Conservation (phyloP, 2,329 filamentous ascomycete species). For the Talaromyces sp. region DNA sequence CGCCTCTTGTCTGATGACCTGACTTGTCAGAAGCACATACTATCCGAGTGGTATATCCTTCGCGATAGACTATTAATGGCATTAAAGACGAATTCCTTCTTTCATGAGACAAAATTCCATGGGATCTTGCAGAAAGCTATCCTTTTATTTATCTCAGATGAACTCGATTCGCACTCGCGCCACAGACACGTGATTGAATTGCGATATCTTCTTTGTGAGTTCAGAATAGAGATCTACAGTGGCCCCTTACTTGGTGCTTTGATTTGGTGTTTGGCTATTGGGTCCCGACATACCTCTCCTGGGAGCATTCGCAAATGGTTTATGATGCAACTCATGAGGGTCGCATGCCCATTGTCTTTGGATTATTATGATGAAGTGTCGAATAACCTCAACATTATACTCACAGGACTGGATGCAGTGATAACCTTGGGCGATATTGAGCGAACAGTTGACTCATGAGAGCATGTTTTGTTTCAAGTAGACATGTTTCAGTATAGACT, state of each 20-base stretch:
- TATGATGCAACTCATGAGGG: constrained; percentile 18
- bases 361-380: constrained; percentile 9
- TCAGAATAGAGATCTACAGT: constrained; percentile 14
- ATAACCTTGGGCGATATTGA: background rate
- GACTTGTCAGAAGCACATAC: background rate
- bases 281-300: constrained; percentile 13
- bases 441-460: background rate
- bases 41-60: constrained; percentile 7
- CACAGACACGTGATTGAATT: constrained; percentile 3
- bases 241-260: constrained; percentile 16
- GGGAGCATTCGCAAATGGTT: constrained; percentile 16
- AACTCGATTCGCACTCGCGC: background rate
- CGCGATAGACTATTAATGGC: background rate
- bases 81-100: background rate
- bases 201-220: constrained; percentile 13
- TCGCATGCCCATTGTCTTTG: constrained; percentile 16
- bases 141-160: constrained; percentile 4
- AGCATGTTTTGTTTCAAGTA: background rate
- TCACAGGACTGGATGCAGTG: constrained; percentile 13
- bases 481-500: background rate
- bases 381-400: constrained; percentile 12
- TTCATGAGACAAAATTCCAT: background rate
- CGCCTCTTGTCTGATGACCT: background rate
- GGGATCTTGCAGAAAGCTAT: constrained; percentile 6
- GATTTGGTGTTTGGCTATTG: constrained; percentile 18